Base-by-base conservation (phyloP, 345 rosid genomes). In the Lagerstroemia speciosa region DNA sequence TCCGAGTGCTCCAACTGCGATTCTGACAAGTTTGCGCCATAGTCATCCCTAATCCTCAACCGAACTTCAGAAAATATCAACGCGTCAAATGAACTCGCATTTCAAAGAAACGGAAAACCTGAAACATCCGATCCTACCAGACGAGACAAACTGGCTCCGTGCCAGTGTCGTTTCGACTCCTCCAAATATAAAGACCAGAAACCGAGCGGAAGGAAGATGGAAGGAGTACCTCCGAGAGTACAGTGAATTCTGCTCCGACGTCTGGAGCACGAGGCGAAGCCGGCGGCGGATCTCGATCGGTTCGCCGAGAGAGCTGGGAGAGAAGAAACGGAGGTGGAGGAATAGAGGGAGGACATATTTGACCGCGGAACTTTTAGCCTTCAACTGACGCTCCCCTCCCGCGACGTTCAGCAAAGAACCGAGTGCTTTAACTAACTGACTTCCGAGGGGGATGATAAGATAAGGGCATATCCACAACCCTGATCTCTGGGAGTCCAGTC, bases 191-290 rank as follows among this genome's bases (percentile, higher is more conserved):
- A 53, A 14, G 4, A 10, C 32, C 63, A 30, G 0, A 31, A 62
- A 0, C 15, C 41, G 27, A 52, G 65, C 14, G 6, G 14, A 29
- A 22, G 32, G 64, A 9, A 27, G 31, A 31, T 1, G 63, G 31
- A 24, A 31, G 67, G 41, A 50, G 27, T 78, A 93, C 97, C 97
- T 69, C 83, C 89, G 68, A 85, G 80, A n/a, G 90, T 67, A 65
- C 94, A 89, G 67, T 73, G 83, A 81, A 86, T 48, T 61, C 71
- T 63, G 68, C 67, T 50, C 67, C 83, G 80, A 67, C 75, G 83
- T 69, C 78, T 86, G 0, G 83, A 67, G 74, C 57, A 41, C 45
- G 74, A 76, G 60, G 66, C 26, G 57, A 65, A 16, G 26, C n/a
- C 46, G 45, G 57, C 65, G 27, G 72, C 36, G 15, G 82, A 80